Evolutionary conservation across 306 rosid genomes (phyloP), one percentile per base, ranked within the genome.

Genomic region (Alnus rubra): DNA sequence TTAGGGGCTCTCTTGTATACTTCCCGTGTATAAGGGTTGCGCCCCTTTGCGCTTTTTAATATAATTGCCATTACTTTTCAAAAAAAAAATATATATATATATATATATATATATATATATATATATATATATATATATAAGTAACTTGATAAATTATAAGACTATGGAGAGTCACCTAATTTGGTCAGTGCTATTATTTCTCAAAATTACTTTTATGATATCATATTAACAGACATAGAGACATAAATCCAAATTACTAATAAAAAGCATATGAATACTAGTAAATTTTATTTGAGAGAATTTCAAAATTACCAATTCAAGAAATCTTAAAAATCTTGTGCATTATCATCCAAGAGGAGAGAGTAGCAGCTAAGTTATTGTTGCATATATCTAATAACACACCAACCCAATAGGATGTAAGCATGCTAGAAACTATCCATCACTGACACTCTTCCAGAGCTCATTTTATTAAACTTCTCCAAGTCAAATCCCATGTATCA

Each of bases 401-500:
- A 58, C 15, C 3, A 3, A 49, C 52, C 52, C 52, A 49, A 49
- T 49, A 49, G 52, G 13, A 49, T 12, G 10, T 12, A 49, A 49
- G 52, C 13, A 49, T 12, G 52, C 14, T 49, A 49, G 52, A 49
- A 9, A 56, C 19, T 56, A 19, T 28, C 63, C 30, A 56, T 56
- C 30, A n/a, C 12, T n/a, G 63, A 23, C 11, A 23, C 65, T 59
- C 35, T 28, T 23, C 10, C 14, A 15, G 7, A 3, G 65, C 10
- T 59, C 65, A 59, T 59, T 59, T 59, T 59, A 31, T 10, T 59
- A 59, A 5, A 59, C 31, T 67, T 9, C 28, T 67, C 72, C 72
- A 67, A 67, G 16, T 18, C 49, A 39, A 67, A 15, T 47, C 18
- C 12, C 23, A 16, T 1, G 13, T 37, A 67, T 33, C 72, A 39